Base-by-base conservation (phyloP, 2,329 filamentous ascomycete species). In the Akanthomyces dipterigenus region DNA sequence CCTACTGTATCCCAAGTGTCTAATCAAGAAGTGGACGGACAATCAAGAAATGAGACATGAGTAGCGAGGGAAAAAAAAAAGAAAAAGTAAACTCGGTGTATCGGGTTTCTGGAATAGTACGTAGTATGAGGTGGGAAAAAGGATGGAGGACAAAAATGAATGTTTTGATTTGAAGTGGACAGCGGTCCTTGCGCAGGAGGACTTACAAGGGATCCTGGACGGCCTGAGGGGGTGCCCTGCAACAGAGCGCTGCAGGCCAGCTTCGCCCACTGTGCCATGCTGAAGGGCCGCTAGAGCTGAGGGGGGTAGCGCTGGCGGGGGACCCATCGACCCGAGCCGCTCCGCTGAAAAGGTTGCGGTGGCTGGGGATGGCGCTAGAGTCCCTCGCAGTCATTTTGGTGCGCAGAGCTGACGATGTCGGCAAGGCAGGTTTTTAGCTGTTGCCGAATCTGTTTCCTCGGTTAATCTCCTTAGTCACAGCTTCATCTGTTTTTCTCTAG, bases 341-440 rank as follows among this genome's bases (percentile, higher is more conserved):
- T 59, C 61, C 49, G 49, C 55, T 59, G 45, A 50, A 61, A 59
- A 55, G 54, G 54, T 62, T 62, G 61, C 34, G 61, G 61, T 62
- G 61, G 61, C 61, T 62, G 60, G 60, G 61, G 55, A 62, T 58
- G 48, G 34, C 61, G 48, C 49, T 62, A 58, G 60, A 55, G 53
- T n/a, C 45, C 24, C 38, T 28, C 24, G 6, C 31, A 53, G 36
- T 50, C 31, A 57, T 62, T 62, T 53, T 45, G 43, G n/a, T 48
- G n/a, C 20, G 53, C 26, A n/a, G 11, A 36, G 28, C 28, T 50
- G 18, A 59, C 22, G 45, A n/a, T 48, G 24, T 11, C n/a, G 40
- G 40, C 5, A 24, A 7, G 38, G 40, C n/a, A 24, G 20, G 28
- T 38, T 9, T 3, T 31, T 22, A 31, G 36, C 4, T 40, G n/a